Percentiles rank a stretch among this genome's conserved stretches.
phyloP scores from a whole-genome alignment of 2,329 filamentous ascomycete genomes.

The Malbranchea zuffiana region DNA sequence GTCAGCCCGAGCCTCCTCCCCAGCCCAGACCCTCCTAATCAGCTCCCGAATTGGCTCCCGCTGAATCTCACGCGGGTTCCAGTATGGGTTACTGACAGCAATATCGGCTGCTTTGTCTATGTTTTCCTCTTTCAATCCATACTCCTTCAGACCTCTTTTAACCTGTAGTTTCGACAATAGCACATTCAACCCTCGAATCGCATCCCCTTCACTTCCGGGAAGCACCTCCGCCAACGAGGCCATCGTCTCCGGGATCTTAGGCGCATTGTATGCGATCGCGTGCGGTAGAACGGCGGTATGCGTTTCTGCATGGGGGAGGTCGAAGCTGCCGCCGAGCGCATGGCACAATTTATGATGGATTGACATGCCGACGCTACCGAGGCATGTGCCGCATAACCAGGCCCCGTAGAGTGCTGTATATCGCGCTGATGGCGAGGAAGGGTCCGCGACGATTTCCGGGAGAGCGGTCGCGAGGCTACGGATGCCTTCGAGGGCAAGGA shows the following conservation, averaged over 20 bases:
- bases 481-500: constrained; percentile 50
- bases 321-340: constrained; percentile 52
- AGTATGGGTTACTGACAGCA: constrained; percentile 48
- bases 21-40: constrained; percentile 50
- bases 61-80: constrained; percentile 48
- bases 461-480: constrained; percentile 44
- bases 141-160: constrained; percentile 42
- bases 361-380: constrained; percentile 51
- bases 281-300: constrained; percentile 55
- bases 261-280: constrained; percentile 52
- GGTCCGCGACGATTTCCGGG: constrained; percentile 41
- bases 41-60: constrained; percentile 43
- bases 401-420: constrained; percentile 50
- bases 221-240: constrained; percentile 42
- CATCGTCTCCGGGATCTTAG: constrained; percentile 44
- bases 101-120: constrained; percentile 51
- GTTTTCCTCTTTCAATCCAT: constrained; percentile 50
- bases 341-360: constrained; percentile 60
- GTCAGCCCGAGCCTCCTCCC: constrained; percentile 46
- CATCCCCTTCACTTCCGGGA: constrained; percentile 48
- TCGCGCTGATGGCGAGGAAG: constrained; percentile 38
- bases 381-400: constrained; percentile 52
- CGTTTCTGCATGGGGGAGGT: constrained; percentile 54
- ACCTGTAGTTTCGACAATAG: constrained; percentile 45
- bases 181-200: constrained; percentile 46